phyloP scores from a whole-genome alignment of 1,284 basidiomycete genomes.

The Hypsizygus ulmarius region DNA sequence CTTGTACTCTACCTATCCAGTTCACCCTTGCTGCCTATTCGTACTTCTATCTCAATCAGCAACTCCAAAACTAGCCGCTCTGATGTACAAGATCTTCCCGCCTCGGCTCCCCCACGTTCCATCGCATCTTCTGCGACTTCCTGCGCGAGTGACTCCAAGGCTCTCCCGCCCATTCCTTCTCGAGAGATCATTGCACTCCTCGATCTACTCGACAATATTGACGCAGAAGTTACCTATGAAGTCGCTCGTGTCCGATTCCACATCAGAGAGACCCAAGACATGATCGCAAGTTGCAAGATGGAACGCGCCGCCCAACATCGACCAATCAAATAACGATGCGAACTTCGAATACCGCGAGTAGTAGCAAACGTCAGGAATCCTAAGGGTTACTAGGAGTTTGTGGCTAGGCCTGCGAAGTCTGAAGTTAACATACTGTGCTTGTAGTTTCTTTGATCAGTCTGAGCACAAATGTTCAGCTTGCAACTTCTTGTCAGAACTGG shows the following conservation, averaged over 20 bases:
- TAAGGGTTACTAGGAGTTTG: too few species aligned
- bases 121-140: neutral
- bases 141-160: neutral
- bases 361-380: neutral
- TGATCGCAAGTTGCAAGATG: constrained; percentile 28
- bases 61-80: neutral
- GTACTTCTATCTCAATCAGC: neutral
- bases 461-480: too few species aligned
- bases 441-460: too few species aligned
- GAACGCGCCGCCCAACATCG: constrained; percentile 15
- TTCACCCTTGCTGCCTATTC: constrained; percentile 36
- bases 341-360: too few species aligned
- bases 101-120: neutral
- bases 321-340: constrained; percentile 4
- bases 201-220: constrained; percentile 9
- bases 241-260: constrained; percentile 36
- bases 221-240: constrained; percentile 37
- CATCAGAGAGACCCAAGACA: constrained; percentile 35
- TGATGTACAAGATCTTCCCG: neutral
- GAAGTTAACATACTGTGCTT: too few species aligned
- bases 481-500: too few species aligned
- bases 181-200: neutral
- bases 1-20: constrained; percentile 5
- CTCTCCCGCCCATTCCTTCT: constrained; percentile 6
- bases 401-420: too few species aligned